phyloP scores from a whole-genome alignment of 2,329 filamentous ascomycete genomes.

The Fusarium brevicatenulatum region DNA sequence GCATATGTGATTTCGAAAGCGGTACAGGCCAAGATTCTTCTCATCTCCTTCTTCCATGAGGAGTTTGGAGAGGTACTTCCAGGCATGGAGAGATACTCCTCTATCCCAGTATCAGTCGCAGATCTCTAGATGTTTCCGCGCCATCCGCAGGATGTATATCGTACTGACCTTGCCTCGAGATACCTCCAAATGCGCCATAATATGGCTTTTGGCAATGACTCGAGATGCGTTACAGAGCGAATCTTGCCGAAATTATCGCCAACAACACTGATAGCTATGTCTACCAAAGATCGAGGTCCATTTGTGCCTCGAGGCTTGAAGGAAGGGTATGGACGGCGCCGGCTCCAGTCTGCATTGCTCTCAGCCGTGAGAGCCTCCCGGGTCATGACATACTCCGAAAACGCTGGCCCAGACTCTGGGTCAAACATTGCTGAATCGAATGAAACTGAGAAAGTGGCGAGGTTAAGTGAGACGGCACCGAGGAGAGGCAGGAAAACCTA shows the following conservation, averaged over 20 bases:
- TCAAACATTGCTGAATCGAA: slow-evolving; percentile 47
- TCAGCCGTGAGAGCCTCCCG: slow-evolving; percentile 42
- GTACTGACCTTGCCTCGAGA: slow-evolving; percentile 52
- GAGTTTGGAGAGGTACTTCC: slow-evolving; percentile 53
- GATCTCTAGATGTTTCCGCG: background rate
- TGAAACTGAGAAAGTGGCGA: background rate
- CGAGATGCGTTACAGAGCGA: slow-evolving; percentile 46
- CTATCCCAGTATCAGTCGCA: slow-evolving; percentile 27
- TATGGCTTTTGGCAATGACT: slow-evolving; percentile 49
- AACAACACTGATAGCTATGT: slow-evolving; percentile 52
- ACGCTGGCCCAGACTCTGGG: slow-evolving; percentile 49
- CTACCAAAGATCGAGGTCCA: slow-evolving; percentile 52
- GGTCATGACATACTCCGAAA: slow-evolving; percentile 51
- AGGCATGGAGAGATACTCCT: slow-evolving; percentile 53
- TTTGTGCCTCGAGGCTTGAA: slow-evolving; percentile 42
- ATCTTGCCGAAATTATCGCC: slow-evolving; percentile 52
- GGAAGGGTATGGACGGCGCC: slow-evolving; percentile 44
- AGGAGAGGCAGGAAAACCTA: background rate
- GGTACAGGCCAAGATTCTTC: slow-evolving; percentile 51
- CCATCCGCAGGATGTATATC: background rate
- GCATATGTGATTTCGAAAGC: slow-evolving; percentile 54
- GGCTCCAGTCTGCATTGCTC: slow-evolving; percentile 50
- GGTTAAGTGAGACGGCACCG: background rate
- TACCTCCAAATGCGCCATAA: slow-evolving; percentile 54
- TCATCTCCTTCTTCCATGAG: slow-evolving; percentile 48